Evolutionary conservation across 768 basidiomycete genomes (phyloP).

Genomic region (Trametes meyenii): DNA sequence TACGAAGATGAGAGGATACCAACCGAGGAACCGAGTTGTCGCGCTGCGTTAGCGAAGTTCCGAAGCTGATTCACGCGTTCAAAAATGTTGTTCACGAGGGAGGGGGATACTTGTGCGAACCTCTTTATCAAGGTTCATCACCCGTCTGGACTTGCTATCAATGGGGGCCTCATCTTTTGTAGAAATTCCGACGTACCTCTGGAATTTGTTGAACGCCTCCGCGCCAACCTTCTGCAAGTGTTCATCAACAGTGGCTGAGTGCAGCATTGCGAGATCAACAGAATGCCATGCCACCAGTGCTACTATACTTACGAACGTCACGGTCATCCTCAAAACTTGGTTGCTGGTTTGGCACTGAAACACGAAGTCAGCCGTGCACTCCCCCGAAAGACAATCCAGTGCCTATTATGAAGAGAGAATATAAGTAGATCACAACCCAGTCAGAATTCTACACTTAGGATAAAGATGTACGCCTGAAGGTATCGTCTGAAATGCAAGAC

Average conservation of each 20-base stretch:
- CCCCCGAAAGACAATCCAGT: too few species aligned
- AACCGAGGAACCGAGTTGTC: slow-evolving; percentile 76
- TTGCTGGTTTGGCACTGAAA: slow-evolving; percentile 40
- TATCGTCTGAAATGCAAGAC: too few species aligned
- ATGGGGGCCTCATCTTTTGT: not conserved
- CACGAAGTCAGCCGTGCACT: not conserved
- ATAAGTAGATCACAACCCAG: too few species aligned
- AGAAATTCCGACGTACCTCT: slow-evolving; percentile 48
- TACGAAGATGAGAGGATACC: slow-evolving; percentile 76
- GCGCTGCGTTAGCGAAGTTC: slow-evolving; percentile 75
- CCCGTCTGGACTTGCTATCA: slow-evolving; percentile 41
- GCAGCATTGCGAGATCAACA: not conserved
- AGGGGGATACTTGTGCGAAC: slow-evolving; percentile 35
- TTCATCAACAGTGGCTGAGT: slow-evolving; percentile 64
- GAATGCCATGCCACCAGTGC: not conserved
- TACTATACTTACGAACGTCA: slow-evolving; percentile 60
- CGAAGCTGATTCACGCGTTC: slow-evolving; percentile 50
- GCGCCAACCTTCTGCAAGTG: slow-evolving; percentile 70
- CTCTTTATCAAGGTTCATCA: slow-evolving; percentile 68
- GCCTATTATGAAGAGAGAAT: too few species aligned
- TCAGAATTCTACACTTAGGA: too few species aligned
- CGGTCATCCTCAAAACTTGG: slow-evolving; percentile 64
- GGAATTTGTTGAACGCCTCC: slow-evolving; percentile 63
- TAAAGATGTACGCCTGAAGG: too few species aligned
- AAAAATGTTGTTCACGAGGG: slow-evolving; percentile 1